Evolutionary conservation across 805 yeast species (phyloP), one percentile per base, ranked within the genome.

Genomic region (Barnettozyma pratensis): DNA sequence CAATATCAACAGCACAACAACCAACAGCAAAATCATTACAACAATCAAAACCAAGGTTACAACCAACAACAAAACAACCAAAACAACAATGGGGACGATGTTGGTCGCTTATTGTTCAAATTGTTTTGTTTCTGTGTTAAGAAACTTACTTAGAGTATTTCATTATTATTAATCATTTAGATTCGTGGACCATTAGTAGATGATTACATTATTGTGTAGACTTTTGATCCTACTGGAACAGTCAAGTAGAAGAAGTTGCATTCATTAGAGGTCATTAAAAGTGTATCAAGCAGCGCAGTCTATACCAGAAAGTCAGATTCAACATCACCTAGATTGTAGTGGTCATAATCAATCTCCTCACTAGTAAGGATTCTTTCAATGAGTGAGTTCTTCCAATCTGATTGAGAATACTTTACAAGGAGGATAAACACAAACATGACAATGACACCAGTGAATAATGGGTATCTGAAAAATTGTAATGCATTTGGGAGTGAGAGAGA

Each of bases 51-150:
- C 40, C 52, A 54, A 35, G 47, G 52, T 25, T 47, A 52, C 14
- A 37, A 47, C n/a, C 55, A 54, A 40, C 52, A 54, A 7, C 55
- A 54, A 41, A 48, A 57, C 39, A 56, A 56, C 29, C 47, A 49
- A 19, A 58, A 49, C 39, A 53, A 46, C 46, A 38, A 39, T 45
- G 55, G 47, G 31, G 44, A 49, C 32, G 55, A 53, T 31, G 5
- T 59, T 19, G 53, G 47, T 11, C 34, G 49, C 14, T 30, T 53
- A 41, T 46, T 69, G 41, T 39, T 69, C 44, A 61, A 64, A 47
- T 32, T 69, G 11, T 50, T 68, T 28, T 70, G 74, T 51, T 50
- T 60, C 45, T 71, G 74, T 54, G 39, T 69, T 48, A 64, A 65
- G 49, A 64, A 60, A 34, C 11, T 54, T 25, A 43, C 39, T 11